A percentile compares a stretch with the other conserved stretches of the same genome.
phyloP scores from a whole-genome alignment of 192 early-diverging fungal genomes.

The Coemansia sp. region DNA sequence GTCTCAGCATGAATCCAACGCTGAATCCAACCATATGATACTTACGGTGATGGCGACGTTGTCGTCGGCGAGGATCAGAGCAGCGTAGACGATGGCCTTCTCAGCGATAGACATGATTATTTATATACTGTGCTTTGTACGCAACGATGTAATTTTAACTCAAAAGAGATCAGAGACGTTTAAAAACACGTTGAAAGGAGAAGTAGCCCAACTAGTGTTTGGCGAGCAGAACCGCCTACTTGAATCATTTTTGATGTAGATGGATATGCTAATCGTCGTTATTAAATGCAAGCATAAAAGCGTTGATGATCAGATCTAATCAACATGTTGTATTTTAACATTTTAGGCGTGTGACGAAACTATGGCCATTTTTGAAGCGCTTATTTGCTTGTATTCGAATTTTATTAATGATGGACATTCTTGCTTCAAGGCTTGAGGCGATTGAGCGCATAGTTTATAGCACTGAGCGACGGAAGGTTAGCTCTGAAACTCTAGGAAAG shows the following conservation, averaged over 20 bases:
- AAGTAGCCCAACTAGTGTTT: background rate
- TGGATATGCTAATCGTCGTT: no score
- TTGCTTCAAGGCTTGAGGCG: constrained; percentile 25
- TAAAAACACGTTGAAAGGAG: constrained; percentile 22
- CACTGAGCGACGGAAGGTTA: background rate
- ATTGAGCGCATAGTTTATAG: constrained; percentile 39
- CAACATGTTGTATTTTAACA: no score
- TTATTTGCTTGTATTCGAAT: background rate
- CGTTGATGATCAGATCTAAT: no score
- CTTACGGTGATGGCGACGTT: constrained; percentile 92
- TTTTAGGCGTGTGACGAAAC: no score
- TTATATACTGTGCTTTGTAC: background rate
- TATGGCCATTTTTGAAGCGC: background rate
- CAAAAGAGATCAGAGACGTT: constrained; percentile 50
- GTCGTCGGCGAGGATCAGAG: constrained; percentile 98
- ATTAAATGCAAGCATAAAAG: no score
- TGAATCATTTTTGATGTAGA: no score
- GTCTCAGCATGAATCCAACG: background rate
- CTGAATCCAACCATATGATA: constrained; percentile 41
- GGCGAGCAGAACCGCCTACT: no score
- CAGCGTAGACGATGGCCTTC: constrained; percentile 82
- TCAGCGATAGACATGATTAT: constrained; percentile 13
- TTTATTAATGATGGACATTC: constrained; percentile 20
- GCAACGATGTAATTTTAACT: constrained; percentile 39
- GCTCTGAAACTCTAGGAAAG: background rate